Conservation (phyloP, 257 asterid species). For the Anisodus tanguticus region DNA sequence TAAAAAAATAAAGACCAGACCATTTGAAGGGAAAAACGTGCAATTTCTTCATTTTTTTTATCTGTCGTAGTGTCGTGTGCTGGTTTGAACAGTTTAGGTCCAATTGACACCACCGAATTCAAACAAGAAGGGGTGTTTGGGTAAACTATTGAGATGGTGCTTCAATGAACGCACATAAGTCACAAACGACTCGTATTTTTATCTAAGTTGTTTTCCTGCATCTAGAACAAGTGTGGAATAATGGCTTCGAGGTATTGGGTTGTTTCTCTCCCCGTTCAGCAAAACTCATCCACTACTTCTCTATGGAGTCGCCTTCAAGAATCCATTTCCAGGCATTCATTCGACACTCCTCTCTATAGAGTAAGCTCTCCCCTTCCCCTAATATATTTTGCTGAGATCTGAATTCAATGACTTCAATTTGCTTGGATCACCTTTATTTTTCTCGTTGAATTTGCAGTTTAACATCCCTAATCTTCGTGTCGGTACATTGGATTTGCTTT, state of each 20-base stretch:
- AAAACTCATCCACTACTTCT: conserved; percentile 64
- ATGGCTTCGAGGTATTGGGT: conserved; percentile 98
- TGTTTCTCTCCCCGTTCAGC: conserved; percentile 80
- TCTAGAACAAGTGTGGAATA: background rate
- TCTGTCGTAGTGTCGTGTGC: background rate
- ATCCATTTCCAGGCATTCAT: conserved; percentile 83
- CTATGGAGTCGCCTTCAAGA: conserved; percentile 91
- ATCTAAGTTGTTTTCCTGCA: background rate
- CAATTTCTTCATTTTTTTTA: no score
- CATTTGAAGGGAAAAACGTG: no score
- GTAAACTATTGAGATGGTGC: background rate
- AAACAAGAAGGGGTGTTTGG: background rate
- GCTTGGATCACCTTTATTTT: background rate
- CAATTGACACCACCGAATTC: background rate
- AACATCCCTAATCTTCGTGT: conserved; percentile 92
- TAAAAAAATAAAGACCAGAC: no score
- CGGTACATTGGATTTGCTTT: conserved; percentile 80
- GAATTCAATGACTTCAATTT: background rate
- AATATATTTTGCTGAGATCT: conserved; percentile 38
- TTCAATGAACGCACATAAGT: background rate
- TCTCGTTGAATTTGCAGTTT: conserved; percentile 56
- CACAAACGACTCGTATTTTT: background rate
- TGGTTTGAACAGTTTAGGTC: background rate
- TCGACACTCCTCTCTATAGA: conserved; percentile 89
- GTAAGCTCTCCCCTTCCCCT: conserved; percentile 43